Evolutionary conservation across 768 basidiomycete genomes (phyloP).

Genomic region (Boletus insuetus): DNA sequence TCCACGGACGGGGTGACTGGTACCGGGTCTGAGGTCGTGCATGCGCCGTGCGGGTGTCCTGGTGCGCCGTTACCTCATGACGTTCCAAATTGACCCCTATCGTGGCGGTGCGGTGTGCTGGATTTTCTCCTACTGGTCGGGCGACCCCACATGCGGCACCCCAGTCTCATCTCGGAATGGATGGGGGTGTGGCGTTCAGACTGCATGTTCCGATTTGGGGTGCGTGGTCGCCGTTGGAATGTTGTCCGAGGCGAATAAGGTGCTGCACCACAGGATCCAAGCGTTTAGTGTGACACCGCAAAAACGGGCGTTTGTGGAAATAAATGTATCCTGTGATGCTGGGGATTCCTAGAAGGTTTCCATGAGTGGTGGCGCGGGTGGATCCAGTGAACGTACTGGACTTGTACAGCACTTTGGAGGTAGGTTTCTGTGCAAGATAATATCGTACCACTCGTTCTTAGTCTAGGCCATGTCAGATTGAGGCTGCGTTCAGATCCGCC

Average conservation of each 20-base stretch:
- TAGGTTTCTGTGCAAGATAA: background rate
- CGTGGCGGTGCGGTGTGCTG: background rate
- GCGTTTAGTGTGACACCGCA: background rate
- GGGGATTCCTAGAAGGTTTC: background rate
- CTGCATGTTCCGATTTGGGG: slow-evolving; percentile 2
- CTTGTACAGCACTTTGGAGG: background rate
- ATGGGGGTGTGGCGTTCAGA: slow-evolving; percentile 8
- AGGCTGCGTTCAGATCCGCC: slow-evolving; percentile 10
- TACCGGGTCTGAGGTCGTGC: background rate
- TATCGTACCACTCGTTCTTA: background rate
- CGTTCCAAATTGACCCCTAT: background rate
- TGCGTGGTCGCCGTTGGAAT: background rate
- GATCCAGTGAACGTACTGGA: slow-evolving; percentile 5
- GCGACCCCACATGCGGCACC: slow-evolving; percentile 4
- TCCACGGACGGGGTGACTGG: background rate
- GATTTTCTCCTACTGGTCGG: background rate
- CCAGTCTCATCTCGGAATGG: background rate
- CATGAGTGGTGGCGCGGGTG: background rate
- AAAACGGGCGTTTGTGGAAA: background rate
- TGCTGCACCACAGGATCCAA: slow-evolving; percentile 3
- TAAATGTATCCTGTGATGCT: background rate
- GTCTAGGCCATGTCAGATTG: background rate
- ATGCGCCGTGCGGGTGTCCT: background rate
- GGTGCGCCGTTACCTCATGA: slow-evolving; percentile 23
- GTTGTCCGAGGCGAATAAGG: slow-evolving; percentile 21